Conservation (phyloP, 805 yeast genomes). For the Yarrowia osloensis region DNA sequence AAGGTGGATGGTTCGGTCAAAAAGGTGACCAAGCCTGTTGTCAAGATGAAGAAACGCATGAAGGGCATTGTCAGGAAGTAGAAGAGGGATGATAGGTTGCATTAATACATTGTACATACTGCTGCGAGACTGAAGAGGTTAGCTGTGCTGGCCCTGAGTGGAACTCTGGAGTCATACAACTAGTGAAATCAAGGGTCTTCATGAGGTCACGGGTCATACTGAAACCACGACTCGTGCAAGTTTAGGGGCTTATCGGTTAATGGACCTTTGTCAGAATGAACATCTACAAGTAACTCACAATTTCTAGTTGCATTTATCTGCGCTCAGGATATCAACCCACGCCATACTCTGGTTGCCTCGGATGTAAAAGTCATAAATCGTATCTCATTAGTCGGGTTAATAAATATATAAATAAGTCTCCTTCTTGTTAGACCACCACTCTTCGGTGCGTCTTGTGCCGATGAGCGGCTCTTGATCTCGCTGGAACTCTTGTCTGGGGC, state of each 20-base stretch:
- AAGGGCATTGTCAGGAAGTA: constrained; percentile 18
- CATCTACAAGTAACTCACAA: no score
- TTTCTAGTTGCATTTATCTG: no score
- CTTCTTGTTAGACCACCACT: background rate
- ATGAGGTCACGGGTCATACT: no score
- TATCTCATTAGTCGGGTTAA: background rate
- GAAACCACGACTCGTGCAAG: no score
- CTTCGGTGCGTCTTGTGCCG: background rate
- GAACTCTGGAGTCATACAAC: no score
- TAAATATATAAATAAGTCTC: background rate
- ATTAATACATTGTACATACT: background rate
- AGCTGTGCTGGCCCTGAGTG: no score
- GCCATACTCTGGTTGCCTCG: no score
- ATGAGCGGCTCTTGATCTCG: background rate
- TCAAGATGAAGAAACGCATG: constrained; percentile 8
- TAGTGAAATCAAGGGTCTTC: no score
- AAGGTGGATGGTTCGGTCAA: background rate
- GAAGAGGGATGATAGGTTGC: background rate
- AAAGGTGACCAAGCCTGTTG: background rate
- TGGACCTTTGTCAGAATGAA: no score
- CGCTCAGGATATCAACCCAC: no score
- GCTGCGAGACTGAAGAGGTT: no score
- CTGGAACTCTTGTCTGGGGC: background rate
- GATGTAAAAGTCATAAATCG: background rate
- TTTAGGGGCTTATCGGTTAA: no score